Evolutionary conservation across 352 stramenopile genomes (phyloP).

Genomic region (Pilasporangium apinafurcum): DNA sequence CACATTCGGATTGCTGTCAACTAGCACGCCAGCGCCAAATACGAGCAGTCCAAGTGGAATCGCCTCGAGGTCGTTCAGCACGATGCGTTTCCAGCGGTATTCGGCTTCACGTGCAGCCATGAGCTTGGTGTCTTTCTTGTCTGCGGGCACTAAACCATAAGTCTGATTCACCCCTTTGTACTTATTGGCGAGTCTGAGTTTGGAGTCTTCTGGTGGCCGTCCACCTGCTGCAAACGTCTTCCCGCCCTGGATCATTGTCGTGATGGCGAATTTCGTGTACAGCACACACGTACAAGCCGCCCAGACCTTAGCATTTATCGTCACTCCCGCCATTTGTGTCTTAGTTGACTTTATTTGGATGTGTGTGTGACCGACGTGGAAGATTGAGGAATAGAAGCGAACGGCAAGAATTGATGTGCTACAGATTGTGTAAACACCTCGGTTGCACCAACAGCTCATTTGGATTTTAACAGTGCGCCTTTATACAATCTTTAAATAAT

Average conservation of each 20-base stretch:
- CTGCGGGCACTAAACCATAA: background rate
- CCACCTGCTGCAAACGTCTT: constrained; percentile 9
- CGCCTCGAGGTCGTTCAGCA: constrained; percentile 12
- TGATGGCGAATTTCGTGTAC: constrained; percentile 10
- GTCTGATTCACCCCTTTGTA: background rate
- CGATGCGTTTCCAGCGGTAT: constrained; percentile 10
- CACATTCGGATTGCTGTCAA: constrained; percentile 2
- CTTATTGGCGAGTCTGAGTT: background rate
- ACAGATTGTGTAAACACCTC: too few species aligned
- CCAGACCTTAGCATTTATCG: too few species aligned
- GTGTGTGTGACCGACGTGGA: too few species aligned
- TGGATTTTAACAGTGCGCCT: too few species aligned
- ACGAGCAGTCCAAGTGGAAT: constrained; percentile 7
- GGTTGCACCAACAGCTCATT: too few species aligned
- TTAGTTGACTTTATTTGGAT: too few species aligned
- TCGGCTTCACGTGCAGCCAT: background rate
- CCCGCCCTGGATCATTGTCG: constrained; percentile 5
- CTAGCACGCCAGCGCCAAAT: constrained; percentile 2
- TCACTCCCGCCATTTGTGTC: too few species aligned
- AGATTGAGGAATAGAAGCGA: too few species aligned
- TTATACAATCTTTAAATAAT: too few species aligned
- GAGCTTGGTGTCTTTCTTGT: background rate
- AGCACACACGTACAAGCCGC: too few species aligned
- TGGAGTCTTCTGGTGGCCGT: constrained; percentile 6
- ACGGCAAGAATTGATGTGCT: too few species aligned